phyloP scores from a whole-genome alignment of 2,329 filamentous ascomycete genomes.

The Colletotrichum sp. region DNA sequence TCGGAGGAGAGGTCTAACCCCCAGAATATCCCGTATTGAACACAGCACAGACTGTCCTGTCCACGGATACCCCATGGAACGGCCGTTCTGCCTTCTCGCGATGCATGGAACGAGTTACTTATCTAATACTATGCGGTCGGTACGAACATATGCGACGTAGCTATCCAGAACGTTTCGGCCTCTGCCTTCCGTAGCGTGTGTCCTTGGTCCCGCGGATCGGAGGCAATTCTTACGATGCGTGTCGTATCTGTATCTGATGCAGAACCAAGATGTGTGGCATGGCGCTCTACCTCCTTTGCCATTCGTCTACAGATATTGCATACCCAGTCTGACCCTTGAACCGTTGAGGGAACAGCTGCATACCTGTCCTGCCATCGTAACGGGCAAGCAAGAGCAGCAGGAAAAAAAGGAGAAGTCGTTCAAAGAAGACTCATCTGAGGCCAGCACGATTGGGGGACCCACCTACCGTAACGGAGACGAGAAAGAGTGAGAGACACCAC shows the following conservation, averaged over 20 bases:
- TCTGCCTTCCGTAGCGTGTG: not conserved
- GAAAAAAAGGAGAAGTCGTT: constrained; percentile 10
- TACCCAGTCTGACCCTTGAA: not conserved
- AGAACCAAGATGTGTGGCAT: not conserved
- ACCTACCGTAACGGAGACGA: not conserved
- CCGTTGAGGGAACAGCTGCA: not conserved
- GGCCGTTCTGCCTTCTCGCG: not conserved
- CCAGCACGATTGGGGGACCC: not conserved
- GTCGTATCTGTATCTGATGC: not conserved
- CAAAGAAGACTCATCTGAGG: constrained; percentile 20
- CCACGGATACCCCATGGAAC: not conserved
- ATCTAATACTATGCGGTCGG: not conserved
- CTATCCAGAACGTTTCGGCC: not conserved
- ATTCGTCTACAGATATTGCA: not conserved
- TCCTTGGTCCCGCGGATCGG: not conserved
- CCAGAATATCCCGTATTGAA: not conserved
- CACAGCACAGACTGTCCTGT: not conserved
- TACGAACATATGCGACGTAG: not conserved
- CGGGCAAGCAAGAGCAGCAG: not conserved
- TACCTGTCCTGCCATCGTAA: not conserved
- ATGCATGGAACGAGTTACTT: not conserved
- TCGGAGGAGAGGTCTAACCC: not conserved
- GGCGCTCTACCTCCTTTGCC: not conserved
- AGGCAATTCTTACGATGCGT: not conserved
- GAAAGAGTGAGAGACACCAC: not conserved